Conservation (phyloP, 768 basidiomycete genomes). For the Serendipita sp. region DNA sequence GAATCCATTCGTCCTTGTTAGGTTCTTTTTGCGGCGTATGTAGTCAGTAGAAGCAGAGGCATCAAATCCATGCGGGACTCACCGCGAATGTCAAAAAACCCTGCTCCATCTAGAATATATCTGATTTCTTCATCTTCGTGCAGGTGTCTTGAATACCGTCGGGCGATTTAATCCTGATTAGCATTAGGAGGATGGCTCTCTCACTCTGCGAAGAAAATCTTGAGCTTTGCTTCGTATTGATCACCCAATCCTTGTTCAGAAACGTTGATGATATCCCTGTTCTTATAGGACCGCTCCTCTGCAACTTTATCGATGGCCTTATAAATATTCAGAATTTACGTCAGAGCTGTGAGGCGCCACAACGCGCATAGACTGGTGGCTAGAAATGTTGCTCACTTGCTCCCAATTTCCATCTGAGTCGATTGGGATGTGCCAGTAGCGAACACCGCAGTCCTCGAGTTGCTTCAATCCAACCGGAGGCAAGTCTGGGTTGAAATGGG, state of each 20-base stretch:
- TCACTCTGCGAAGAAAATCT: slow-evolving; percentile 71
- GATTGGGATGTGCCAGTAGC: slow-evolving; percentile 51
- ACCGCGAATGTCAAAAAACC: slow-evolving; percentile 89
- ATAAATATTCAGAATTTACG: too few species aligned
- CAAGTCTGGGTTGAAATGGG: slow-evolving; percentile 52
- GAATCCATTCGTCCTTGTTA: slow-evolving; percentile 61
- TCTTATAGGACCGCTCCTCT: slow-evolving; percentile 59
- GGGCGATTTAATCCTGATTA: too few species aligned
- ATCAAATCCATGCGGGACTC: slow-evolving; percentile 16
- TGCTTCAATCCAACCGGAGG: slow-evolving; percentile 27
- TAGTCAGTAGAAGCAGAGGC: neutral
- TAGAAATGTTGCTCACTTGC: too few species aligned
- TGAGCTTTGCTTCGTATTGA: slow-evolving; percentile 67
- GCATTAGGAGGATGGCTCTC: slow-evolving; percentile 14
- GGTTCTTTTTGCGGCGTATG: slow-evolving; percentile 31
- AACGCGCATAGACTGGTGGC: too few species aligned
- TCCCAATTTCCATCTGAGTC: slow-evolving; percentile 31
- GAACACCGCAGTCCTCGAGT: slow-evolving; percentile 46
- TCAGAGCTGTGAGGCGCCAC: too few species aligned
- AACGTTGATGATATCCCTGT: slow-evolving; percentile 64
- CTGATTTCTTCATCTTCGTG: slow-evolving; percentile 96
- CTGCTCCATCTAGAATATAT: slow-evolving; percentile 72
- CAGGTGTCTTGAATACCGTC: slow-evolving; percentile 44
- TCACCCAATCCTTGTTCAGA: slow-evolving; percentile 70
- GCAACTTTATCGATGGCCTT: slow-evolving; percentile 41